These are phyloP conservation scores for Rasamsonia emersonii DNA, from an alignment of 2,329 filamentous ascomycete species.

Conservation along the genomic window DNA sequence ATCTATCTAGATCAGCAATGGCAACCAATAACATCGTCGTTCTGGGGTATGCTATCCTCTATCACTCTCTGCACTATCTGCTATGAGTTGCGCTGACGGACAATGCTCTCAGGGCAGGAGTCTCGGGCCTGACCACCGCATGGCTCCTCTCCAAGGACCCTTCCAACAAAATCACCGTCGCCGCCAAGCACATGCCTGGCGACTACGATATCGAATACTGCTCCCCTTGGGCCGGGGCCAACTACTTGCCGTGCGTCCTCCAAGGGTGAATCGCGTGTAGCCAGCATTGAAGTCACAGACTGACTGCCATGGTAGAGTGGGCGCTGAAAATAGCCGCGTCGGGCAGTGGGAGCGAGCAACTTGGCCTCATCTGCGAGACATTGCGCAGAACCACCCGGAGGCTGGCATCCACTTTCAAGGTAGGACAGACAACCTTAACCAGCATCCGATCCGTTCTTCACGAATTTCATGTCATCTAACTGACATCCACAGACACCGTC, in stretches of 20 bases:
- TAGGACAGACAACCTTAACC: constrained; percentile 15
- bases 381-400: constrained; percentile 60
- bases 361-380: constrained; percentile 53
- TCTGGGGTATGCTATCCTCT: constrained; percentile 26
- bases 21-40: constrained; percentile 30
- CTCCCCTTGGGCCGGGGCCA: constrained; percentile 82
- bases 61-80: too few relatives aligned
- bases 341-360: constrained; percentile 53
- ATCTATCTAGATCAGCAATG: too few relatives aligned
- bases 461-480: neutral
- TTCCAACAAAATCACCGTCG: constrained; percentile 55
- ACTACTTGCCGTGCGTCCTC: constrained; percentile 58
- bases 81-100: too few relatives aligned
- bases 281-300: constrained; percentile 5
- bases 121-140: constrained; percentile 58
- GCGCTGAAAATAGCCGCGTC: constrained; percentile 27
- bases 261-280: neutral
- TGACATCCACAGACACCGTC: constrained; percentile 32
- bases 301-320: constrained; percentile 24
- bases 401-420: constrained; percentile 74
- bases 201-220: constrained; percentile 89
- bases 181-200: constrained; percentile 86
- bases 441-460: too few relatives aligned
- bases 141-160: constrained; percentile 51
- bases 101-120: constrained; percentile 46